Evolutionary conservation across 2,329 filamentous ascomycete genomes (phyloP).

Genomic region (Alternaria brassicae): DNA sequence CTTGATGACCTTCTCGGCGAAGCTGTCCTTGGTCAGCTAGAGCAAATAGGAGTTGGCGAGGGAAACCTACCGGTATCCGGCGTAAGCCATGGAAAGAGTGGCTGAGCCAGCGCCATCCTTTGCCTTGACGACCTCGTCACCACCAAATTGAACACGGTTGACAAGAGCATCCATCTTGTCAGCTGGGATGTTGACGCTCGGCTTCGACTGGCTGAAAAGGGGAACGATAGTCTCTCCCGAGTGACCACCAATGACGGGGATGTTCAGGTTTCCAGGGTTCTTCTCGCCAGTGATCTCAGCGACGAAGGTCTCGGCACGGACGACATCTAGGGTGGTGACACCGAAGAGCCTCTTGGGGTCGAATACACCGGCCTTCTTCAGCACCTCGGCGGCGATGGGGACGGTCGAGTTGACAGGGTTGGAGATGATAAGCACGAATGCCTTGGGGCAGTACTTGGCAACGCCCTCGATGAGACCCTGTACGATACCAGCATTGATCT

Average conservation of each 20-base stretch:
- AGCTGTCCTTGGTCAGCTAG: constrained; percentile 56
- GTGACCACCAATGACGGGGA: constrained; percentile 96
- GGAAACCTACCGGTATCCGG: constrained; percentile 70
- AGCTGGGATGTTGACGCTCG: constrained; percentile 77
- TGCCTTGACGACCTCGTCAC: constrained; percentile 95
- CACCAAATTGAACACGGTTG: constrained; percentile 96
- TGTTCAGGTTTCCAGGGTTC: constrained; percentile 80
- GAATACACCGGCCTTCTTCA: constrained; percentile 92
- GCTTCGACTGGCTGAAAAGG: constrained; percentile 90
- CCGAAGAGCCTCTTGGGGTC: constrained; percentile 95
- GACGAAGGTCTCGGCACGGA: constrained; percentile 96
- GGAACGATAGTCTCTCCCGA: constrained; percentile 98
- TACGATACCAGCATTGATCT: constrained; percentile 98
- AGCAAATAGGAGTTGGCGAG: neutral
- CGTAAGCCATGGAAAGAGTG: constrained; percentile 93
- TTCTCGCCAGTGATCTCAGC: constrained; percentile 82
- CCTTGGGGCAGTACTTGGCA: constrained; percentile 88
- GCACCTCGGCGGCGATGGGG: constrained; percentile 94
- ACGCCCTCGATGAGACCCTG: constrained; percentile 89
- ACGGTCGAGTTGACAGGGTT: constrained; percentile 99
- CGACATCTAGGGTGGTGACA: constrained; percentile 98
- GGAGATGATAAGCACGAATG: constrained; percentile 95
- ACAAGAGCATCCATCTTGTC: constrained; percentile 92
- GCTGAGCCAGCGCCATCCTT: constrained; percentile 92
- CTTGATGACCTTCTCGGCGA: constrained; percentile 92